These are phyloP conservation scores for Ascochyta viciae-villosae DNA, from an alignment of 2,329 filamentous ascomycete genomes.

Conservation along the genomic window DNA sequence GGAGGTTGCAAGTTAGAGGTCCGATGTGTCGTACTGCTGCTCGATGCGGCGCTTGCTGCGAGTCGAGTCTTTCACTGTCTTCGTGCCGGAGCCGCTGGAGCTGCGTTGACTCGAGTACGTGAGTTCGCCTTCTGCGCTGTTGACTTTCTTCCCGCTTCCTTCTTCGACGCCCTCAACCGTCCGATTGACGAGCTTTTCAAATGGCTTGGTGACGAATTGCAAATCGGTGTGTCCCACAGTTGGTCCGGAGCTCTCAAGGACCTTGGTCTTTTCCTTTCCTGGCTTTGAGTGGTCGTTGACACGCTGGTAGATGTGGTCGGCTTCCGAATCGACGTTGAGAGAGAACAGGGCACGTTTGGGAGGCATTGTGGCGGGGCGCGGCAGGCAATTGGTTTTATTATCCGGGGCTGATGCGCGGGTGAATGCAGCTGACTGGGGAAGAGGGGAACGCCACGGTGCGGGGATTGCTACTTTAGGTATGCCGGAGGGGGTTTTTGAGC, in stretches of 20 bases:
- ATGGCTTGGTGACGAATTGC: constrained; percentile 48
- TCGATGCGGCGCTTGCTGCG: constrained; percentile 28
- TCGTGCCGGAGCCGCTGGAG: constrained; percentile 14
- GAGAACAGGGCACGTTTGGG: constrained; percentile 47
- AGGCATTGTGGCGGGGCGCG: constrained; percentile 23
- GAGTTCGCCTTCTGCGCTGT: constrained; percentile 33
- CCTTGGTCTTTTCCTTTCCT: constrained; percentile 41
- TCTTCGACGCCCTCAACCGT: constrained; percentile 43
- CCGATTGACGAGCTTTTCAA: constrained; percentile 43
- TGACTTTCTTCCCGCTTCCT: constrained; percentile 32
- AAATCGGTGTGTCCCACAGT: constrained; percentile 38
- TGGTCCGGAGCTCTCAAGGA: constrained; percentile 46
- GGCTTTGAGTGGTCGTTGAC: constrained; percentile 46
- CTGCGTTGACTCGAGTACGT: constrained; percentile 23
- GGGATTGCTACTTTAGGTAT: constrained; percentile 37
- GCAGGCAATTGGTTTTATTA: constrained; percentile 23
- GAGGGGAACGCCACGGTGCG: constrained; percentile 27
- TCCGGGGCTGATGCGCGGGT: constrained; percentile 31
- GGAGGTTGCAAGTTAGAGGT: constrained; percentile 28
- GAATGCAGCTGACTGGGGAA: constrained; percentile 18
- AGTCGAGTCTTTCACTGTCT: constrained; percentile 13
- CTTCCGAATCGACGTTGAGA: constrained; percentile 50
- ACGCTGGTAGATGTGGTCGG: constrained; percentile 49
- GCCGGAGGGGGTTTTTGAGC: constrained; percentile 27
- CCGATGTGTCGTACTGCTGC: constrained; percentile 43